These are phyloP conservation scores for Achlya hypogyna DNA, from an alignment of 352 stramenopile genomes.

Conservation along the genomic window DNA sequence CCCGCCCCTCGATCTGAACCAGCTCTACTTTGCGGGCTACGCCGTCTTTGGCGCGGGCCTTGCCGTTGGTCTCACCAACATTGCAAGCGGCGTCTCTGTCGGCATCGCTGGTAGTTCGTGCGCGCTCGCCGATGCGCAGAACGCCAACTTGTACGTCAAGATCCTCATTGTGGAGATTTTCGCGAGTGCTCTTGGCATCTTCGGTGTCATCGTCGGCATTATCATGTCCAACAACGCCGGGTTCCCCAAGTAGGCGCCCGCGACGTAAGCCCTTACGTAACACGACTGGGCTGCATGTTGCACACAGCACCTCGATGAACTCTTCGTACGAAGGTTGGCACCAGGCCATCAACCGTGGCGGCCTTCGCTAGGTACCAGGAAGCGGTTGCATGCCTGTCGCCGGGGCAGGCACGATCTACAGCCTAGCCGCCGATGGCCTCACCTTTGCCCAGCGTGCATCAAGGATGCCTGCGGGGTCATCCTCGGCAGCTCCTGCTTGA, in stretches of 20 bases:
- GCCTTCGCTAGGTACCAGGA: too few relatives aligned
- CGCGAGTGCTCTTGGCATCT: conserved; percentile 97
- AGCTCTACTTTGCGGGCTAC: conserved; percentile 95
- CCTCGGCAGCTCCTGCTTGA: too few relatives aligned
- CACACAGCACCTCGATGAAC: too few relatives aligned
- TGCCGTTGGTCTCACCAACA: conserved; percentile 98
- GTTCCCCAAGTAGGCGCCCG: conserved; percentile 76
- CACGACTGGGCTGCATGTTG: too few relatives aligned
- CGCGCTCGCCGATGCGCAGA: conserved; percentile 97
- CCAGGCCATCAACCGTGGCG: too few relatives aligned
- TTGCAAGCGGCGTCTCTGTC: conserved; percentile 93
- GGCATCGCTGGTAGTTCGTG: conserved; percentile 96
- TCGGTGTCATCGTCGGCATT: conserved; percentile 97
- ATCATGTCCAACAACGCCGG: conserved; percentile 97
- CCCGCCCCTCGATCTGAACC: conserved; percentile 58
- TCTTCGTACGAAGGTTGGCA: too few relatives aligned
- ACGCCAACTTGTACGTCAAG: conserved; percentile 97
- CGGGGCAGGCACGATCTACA: too few relatives aligned
- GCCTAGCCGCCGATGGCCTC: too few relatives aligned
- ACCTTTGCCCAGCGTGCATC: too few relatives aligned
- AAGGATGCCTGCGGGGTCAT: too few relatives aligned
- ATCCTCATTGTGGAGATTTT: conserved; percentile 99
- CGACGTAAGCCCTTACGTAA: not conserved
- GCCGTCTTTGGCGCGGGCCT: conserved; percentile 96
- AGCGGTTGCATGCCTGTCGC: too few relatives aligned